Evolutionary conservation across 2,329 filamentous ascomycete genomes (phyloP).

Genomic region (Trichoderma asperellum): DNA sequence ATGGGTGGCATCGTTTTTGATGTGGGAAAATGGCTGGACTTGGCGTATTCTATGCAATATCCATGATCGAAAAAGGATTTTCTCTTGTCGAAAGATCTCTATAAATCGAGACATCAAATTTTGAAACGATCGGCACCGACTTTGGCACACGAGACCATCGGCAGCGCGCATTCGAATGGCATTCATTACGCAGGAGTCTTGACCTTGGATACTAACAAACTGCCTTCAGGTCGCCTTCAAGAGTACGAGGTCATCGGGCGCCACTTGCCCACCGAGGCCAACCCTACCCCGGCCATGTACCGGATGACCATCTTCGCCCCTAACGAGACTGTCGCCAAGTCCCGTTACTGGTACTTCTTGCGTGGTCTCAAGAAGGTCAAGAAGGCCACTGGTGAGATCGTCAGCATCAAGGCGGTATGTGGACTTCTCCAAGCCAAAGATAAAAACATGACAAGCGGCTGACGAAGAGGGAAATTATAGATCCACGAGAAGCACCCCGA

Average conservation of each 20-base stretch:
- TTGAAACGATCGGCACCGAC: background rate
- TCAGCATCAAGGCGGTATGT: slow-evolving; percentile 88
- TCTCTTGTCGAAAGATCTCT: background rate
- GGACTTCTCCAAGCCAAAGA: background rate
- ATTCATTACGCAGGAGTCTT: background rate
- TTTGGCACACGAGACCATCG: slow-evolving; percentile 9
- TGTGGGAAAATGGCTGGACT: background rate
- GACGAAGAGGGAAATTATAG: slow-evolving; percentile 50
- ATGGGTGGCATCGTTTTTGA: background rate
- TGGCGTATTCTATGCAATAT: background rate
- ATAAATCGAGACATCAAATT: background rate
- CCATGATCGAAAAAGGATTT: background rate
- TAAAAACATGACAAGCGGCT: slow-evolving; percentile 8
- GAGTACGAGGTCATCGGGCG: slow-evolving; percentile 99
- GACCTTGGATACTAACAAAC: slow-evolving; percentile 39
- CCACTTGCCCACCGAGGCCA: slow-evolving; percentile 96
- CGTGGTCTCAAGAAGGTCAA: slow-evolving; percentile 99
- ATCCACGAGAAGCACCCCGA: slow-evolving; percentile 98
- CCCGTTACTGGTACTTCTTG: slow-evolving; percentile 99
- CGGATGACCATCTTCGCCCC: slow-evolving; percentile 99
- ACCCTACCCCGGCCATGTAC: slow-evolving; percentile 98
- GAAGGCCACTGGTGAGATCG: slow-evolving; percentile 99
- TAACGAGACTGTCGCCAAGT: slow-evolving; percentile 98
- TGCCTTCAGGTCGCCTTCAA: slow-evolving; percentile 85
- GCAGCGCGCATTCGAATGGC: slow-evolving; percentile 21